Evolutionary conservation across 2,329 filamentous ascomycete genomes (phyloP).

Genomic region (Fusarium annulatum): DNA sequence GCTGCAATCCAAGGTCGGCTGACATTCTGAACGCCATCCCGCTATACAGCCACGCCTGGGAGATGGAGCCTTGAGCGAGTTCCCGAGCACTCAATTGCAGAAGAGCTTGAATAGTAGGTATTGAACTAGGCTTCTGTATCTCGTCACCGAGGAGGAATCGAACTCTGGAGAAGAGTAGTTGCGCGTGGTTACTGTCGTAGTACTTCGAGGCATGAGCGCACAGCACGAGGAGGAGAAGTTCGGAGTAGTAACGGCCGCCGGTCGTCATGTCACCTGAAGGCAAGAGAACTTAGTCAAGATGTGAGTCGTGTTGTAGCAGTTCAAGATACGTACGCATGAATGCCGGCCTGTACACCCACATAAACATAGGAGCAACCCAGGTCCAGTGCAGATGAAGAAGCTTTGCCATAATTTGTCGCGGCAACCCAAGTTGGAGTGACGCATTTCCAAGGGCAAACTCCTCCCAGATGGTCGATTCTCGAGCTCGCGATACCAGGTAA

Average conservation of each 20-base stretch:
- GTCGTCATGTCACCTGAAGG: neutral
- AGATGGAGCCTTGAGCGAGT: neutral
- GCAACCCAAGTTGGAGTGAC: neutral
- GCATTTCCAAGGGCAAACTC: constrained; percentile 1
- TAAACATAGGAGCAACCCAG: constrained; percentile 9
- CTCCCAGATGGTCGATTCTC: constrained; percentile 1
- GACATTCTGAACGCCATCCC: constrained; percentile 9
- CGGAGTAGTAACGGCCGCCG: neutral
- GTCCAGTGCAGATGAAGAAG: constrained; percentile 8
- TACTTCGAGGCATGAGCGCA: constrained; percentile 9
- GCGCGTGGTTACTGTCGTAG: neutral
- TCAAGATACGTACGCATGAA: neutral
- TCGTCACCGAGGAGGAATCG: constrained; percentile 3
- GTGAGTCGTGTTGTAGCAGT: no score
- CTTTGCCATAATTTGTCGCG: neutral
- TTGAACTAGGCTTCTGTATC: constrained; percentile 7
- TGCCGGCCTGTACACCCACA: constrained; percentile 5
- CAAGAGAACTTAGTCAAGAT: neutral
- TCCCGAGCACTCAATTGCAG: constrained; percentile 1
- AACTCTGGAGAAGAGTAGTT: constrained; percentile 1
- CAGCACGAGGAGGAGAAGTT: constrained; percentile 1
- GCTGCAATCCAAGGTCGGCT: constrained; percentile 5
- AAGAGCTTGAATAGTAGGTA: constrained; percentile 3
- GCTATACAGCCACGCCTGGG: constrained; percentile 1
- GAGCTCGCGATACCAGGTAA: neutral